Percentiles rank a stretch among this genome's conserved stretches.
Evolutionary conservation across 2,329 filamentous ascomycete species (phyloP).

Genomic region (Davidsoniella neocaledoniae): DNA sequence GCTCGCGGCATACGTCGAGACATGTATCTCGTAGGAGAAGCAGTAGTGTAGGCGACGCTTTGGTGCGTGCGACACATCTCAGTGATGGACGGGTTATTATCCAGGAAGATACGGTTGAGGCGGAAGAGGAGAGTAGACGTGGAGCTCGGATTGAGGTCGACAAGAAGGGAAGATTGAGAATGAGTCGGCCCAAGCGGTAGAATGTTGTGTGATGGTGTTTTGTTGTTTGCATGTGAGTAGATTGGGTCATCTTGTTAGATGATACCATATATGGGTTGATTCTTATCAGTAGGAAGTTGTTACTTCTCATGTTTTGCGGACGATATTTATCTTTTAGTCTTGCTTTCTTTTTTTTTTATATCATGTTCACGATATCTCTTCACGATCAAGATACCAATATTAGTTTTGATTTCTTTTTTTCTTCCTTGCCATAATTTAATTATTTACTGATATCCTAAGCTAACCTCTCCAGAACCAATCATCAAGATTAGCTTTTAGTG

Average conservation of each 20-base stretch:
- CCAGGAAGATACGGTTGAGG: constrained; percentile 43
- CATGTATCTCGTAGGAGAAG: neutral
- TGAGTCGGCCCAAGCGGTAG: constrained; percentile 50
- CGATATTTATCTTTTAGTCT: no score
- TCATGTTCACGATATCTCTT: no score
- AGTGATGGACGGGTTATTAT: constrained; percentile 44
- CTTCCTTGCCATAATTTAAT: neutral
- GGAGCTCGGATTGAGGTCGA: constrained; percentile 67
- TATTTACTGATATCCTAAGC: neutral
- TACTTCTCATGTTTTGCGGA: no score
- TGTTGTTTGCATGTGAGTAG: neutral
- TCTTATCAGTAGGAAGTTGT: no score
- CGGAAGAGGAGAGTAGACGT: constrained; percentile 34
- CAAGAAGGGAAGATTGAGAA: constrained; percentile 88
- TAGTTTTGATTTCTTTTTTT: neutral
- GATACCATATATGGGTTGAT: no score
- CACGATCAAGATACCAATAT: no score
- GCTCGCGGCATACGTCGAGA: constrained; percentile 5
- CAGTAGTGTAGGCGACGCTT: neutral
- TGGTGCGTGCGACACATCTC: constrained; percentile 1
- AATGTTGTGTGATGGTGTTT: neutral
- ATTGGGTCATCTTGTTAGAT: neutral
- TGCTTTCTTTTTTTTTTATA: no score
- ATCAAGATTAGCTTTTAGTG: constrained; percentile 13
- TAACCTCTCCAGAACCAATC: constrained; percentile 11